A percentile compares a stretch with the other conserved stretches of the same genome.
Evolutionary conservation across 345 rosid species (phyloP).

Genomic region (Raphanus sativus): DNA sequence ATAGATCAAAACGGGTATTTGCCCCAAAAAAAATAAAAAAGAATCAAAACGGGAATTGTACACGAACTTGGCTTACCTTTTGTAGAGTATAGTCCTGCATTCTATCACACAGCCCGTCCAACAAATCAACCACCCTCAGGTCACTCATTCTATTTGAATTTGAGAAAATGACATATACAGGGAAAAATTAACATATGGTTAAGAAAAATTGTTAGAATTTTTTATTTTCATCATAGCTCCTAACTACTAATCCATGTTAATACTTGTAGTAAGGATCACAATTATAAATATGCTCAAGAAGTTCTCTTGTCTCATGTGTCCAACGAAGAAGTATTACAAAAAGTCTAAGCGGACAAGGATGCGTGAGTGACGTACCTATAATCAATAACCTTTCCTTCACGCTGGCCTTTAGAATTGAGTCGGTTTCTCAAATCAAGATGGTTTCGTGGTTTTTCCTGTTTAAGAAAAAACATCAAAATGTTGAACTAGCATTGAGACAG

Average conservation of each 20-base stretch:
- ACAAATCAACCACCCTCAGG: conserved; percentile 84
- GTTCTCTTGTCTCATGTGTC: neutral
- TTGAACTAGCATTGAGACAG: conserved; percentile 9
- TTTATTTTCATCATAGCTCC: neutral
- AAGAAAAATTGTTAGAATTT: neutral
- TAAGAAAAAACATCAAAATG: neutral
- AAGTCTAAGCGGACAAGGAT: neutral
- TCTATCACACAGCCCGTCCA: conserved; percentile 90
- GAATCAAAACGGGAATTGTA: neutral
- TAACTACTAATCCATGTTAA: conserved; percentile 10
- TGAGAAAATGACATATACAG: neutral
- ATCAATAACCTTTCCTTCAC: conserved; percentile 86
- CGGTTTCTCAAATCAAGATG: conserved; percentile 96
- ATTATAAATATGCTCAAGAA: neutral
- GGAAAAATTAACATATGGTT: neutral
- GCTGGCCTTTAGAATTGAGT: conserved; percentile 85
- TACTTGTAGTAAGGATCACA: neutral
- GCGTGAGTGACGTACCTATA: conserved; percentile 53
- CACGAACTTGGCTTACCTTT: conserved; percentile 48
- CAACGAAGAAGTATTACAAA: neutral
- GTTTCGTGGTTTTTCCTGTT: conserved; percentile 86
- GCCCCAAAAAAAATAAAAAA: no score
- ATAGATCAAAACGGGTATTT: no score
- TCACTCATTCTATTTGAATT: conserved; percentile 68
- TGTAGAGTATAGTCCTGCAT: conserved; percentile 92